Evolutionary conservation across 2,329 filamentous ascomycete species (phyloP), one percentile per base, ranked within the genome.

Genomic region (Arachnomyces sp.): DNA sequence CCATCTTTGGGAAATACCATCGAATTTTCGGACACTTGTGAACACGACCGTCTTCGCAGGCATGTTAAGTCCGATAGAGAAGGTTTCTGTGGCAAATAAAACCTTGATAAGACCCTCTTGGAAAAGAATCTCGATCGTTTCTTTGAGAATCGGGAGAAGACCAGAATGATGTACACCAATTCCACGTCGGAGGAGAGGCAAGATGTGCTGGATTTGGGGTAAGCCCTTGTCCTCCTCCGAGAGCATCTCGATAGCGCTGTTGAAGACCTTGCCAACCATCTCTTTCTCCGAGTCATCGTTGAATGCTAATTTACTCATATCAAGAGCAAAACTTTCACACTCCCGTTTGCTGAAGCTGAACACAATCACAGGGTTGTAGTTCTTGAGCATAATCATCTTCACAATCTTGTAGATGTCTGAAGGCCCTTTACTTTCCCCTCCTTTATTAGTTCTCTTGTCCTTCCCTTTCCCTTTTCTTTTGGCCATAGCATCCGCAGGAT

Each of bases 271-370:
- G 40, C 78, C 77, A 1, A 98, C 92, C 83, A 96, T 88, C 16
- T 79, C 80, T 63, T 94, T 94, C 64, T 98, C 92, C 0, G 86
- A 89, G 15, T 94, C 87, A 49, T 94, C 88, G 66, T 98, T 98
- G 75, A 98, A 95, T 34, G 85, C 81, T 56, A 96, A 76, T 45
- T 79, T 77, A 38, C 81, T 90, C 68, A 95, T 89, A 51, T 87
- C 78, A 34, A 98, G 71, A 2, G 92, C 92, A 62, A 92, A 81
- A 47, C 81, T 80, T 66, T 98, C 92, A 60, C 90, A 95, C 55
- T 96, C 90, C 49, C 90, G 77, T 70, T 98, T 98, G 73, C 89
- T 95, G 70, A 98, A 98, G 65, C 90, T 96, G 76, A 98, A 98
- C 30, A 98, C 88, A 59, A 98, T 98, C 54, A 96, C 92, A 0